Evolutionary conservation across 805 yeast genomes (phyloP).

Genomic region (Metschnikowia picachoensis): DNA sequence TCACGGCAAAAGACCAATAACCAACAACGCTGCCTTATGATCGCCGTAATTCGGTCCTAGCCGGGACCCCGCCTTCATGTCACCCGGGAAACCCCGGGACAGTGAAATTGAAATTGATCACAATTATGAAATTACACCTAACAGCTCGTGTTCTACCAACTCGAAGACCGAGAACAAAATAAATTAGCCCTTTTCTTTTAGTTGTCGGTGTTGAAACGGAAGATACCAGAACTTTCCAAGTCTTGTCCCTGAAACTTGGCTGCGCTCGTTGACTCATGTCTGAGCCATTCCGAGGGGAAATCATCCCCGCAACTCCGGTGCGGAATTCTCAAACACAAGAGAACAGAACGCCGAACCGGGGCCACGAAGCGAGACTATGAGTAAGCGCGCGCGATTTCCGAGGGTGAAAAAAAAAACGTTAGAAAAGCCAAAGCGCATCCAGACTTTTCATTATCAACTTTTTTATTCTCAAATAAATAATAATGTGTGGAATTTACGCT

Average conservation of each 20-base stretch:
- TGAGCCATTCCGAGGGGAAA: constrained; percentile 6
- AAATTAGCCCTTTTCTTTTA: too few relatives aligned
- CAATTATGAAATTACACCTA: too few relatives aligned
- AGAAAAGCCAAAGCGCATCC: not conserved
- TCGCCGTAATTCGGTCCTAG: too few relatives aligned
- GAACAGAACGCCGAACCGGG: not conserved
- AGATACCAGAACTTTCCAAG: too few relatives aligned
- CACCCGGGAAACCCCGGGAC: too few relatives aligned
- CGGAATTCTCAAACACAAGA: not conserved
- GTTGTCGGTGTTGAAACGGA: too few relatives aligned
- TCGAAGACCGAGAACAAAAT: too few relatives aligned
- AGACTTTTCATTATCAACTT: not conserved
- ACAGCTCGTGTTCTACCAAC: too few relatives aligned
- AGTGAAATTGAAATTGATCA: too few relatives aligned
- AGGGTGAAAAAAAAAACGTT: constrained; percentile 6
- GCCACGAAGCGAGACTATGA: not conserved
- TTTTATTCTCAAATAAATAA: not conserved
- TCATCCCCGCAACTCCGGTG: not conserved
- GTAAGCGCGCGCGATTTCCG: constrained; percentile 9
- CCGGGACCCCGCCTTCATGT: too few relatives aligned
- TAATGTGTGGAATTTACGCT: constrained; percentile 98
- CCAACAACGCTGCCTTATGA: too few relatives aligned
- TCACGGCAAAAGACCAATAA: too few relatives aligned
- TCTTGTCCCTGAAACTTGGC: not conserved
- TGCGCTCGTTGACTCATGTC: not conserved